A percentile compares a stretch with the other conserved stretches of the same genome.
These are phyloP conservation scores for Linanthus parryae DNA, from an alignment of 148 eudicot genomes.

Conservation along the genomic window DNA sequence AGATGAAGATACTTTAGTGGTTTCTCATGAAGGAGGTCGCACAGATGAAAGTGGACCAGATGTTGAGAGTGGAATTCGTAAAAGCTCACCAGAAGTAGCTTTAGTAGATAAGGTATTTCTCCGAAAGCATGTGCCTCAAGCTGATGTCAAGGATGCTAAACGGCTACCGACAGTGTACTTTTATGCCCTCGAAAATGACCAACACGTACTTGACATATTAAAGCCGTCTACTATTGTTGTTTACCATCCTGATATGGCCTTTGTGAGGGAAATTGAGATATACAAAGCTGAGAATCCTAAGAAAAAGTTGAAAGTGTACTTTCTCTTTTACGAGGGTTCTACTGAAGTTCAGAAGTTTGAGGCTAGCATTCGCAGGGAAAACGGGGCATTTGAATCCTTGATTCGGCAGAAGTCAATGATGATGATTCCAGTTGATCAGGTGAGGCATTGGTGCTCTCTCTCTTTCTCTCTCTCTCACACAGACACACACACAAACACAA, in stretches of 20 bases:
- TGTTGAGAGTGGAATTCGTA: constrained; percentile 16
- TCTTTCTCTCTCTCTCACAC: no score
- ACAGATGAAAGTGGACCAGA: constrained; percentile 12
- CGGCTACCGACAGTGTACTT: constrained; percentile 67
- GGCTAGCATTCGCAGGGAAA: constrained; percentile 90
- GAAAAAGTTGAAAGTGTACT: constrained; percentile 77
- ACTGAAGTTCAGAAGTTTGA: constrained; percentile 94
- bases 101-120: constrained; percentile 29
- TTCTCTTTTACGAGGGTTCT: constrained; percentile 92
- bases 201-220: constrained; percentile 63
- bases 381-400: constrained; percentile 93
- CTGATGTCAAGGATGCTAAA: constrained; percentile 24
- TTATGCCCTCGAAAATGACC: constrained; percentile 79
- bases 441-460: constrained; percentile 18
- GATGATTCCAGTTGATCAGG: constrained; percentile 92
- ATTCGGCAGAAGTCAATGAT: constrained; percentile 95
- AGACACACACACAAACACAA: no score
- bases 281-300: constrained; percentile 89
- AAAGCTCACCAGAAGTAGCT: constrained; percentile 14
- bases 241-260: constrained; percentile 93
- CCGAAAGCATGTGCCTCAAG: constrained; percentile 38
- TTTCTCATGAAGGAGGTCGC: constrained; percentile 22
- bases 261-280: constrained; percentile 89
- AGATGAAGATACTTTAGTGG: constrained; percentile 19
- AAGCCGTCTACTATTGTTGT: constrained; percentile 73